Evolutionary conservation across 768 basidiomycete species (phyloP).

Genomic region (Terana coerulea): DNA sequence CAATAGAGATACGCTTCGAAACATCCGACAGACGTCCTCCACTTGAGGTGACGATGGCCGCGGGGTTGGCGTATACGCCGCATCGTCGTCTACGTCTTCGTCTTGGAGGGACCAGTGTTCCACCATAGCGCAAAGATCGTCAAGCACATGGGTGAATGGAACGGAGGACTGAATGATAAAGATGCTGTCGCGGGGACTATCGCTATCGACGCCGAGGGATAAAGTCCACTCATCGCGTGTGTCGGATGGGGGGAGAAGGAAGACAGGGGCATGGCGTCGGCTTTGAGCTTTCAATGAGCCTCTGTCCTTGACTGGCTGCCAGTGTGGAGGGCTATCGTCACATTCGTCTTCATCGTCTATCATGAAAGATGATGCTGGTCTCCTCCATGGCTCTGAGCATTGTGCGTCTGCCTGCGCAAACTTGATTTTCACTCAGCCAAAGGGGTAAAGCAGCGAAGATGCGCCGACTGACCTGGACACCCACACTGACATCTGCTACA

Average conservation of each 20-base stretch:
- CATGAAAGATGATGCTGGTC: no score
- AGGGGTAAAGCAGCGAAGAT: no score
- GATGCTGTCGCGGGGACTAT: not conserved
- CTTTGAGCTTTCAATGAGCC: no score
- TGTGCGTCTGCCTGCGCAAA: no score
- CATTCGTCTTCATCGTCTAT: no score
- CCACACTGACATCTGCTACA: no score
- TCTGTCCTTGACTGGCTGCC: no score
- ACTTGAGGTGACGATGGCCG: not conserved
- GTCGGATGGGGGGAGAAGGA: not conserved
- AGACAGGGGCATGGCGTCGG: not conserved
- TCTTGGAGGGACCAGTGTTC: not conserved
- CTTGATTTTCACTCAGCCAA: no score
- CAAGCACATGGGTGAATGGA: not conserved
- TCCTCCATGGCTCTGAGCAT: no score
- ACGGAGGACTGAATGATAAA: not conserved
- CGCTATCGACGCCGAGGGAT: not conserved
- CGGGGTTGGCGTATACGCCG: not conserved
- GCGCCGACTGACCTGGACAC: no score
- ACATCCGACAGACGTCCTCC: not conserved
- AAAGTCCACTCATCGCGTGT: not conserved
- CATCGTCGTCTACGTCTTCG: not conserved
- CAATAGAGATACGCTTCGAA: not conserved
- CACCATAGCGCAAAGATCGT: constrained; percentile 4
- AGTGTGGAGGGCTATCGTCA: no score